Evolutionary conservation across 768 basidiomycete species (phyloP), one percentile per base, ranked within the genome.

Genomic region (Mycena polygramma): DNA sequence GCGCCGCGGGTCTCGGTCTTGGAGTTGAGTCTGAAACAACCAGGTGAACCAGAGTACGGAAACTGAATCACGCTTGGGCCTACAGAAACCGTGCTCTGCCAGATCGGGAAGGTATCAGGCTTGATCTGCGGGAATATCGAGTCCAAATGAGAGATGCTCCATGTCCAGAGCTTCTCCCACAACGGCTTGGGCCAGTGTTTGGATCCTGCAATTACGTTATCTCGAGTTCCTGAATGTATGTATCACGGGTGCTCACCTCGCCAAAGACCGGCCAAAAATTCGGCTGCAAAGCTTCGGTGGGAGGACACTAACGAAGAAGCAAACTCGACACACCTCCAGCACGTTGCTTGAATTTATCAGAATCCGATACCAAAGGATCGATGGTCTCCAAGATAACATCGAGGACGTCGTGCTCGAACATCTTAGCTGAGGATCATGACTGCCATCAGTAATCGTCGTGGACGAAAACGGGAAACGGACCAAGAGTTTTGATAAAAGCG

Each of bases 311-410:
- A 62, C 49, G 13, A 65, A 59, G 61, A 63, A 58, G 61, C 41
- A 49, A 26, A n/a, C 3, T 7, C 22, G 45, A 79, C 80, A 92
- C 92, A 60, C 90, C 91, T 30, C 91, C 91, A 36, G 94, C 94
- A 30, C 95, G 88, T 77, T 95, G 95, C 80, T 95, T 94, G 83
- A 92, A 95, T 69, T 94, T 92, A 75, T 95, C 93, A 20, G 85
- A 64, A 57, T 92, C 92, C 41, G 80, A 82, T 48, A 94, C 81
- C 36, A 94, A 76, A 15, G 88, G 82, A 48, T 96, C 93, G 43
- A 92, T 83, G 20, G 84, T 81, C 17, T 80, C 77, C 39, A 93
- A 81, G 24, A 92, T 79, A 30, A 80, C 81, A 46, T 90, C 86
- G 39, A 95, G 74, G 15, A 82, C 78, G 37, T 83, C 81, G 66